Evolutionary conservation across 2,329 filamentous ascomycete genomes (phyloP).

Genomic region (Phyllosticta citribraziliensis): DNA sequence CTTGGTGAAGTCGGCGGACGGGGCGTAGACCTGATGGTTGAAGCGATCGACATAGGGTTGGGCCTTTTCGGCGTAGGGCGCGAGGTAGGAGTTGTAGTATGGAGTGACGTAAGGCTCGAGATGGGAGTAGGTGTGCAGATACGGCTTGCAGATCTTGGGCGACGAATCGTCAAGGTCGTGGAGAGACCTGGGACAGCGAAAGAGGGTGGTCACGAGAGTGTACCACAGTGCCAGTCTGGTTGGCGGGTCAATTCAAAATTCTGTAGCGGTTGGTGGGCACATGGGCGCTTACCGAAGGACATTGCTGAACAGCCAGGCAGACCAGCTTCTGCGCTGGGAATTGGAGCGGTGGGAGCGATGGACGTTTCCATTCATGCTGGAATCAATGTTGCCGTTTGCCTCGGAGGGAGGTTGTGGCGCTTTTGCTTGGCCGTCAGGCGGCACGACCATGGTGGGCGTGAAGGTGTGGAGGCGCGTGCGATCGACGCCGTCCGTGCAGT

Average conservation of each 20-base stretch:
- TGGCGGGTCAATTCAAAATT: constrained; percentile 3
- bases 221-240: constrained; percentile 76
- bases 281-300: constrained; percentile 19
- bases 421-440: constrained; percentile 28
- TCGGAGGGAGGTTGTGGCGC: constrained; percentile 23
- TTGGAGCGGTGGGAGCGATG: constrained; percentile 13
- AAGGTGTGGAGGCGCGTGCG: constrained; percentile 9
- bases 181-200: constrained; percentile 68
- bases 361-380: constrained; percentile 16
- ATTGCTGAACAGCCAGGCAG: constrained; percentile 23
- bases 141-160: constrained; percentile 73
- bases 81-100: constrained; percentile 77
- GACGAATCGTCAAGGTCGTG: constrained; percentile 59
- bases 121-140: constrained; percentile 55
- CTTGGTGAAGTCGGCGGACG: constrained; percentile 55
- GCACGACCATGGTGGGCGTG: constrained; percentile 25
- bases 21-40: constrained; percentile 55
- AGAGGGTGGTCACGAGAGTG: constrained; percentile 65
- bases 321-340: constrained; percentile 17
- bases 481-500: constrained; percentile 9
- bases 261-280: background rate
- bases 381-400: constrained; percentile 13
- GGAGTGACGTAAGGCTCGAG: constrained; percentile 69
- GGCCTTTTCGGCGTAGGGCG: constrained; percentile 67
- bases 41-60: constrained; percentile 59